Evolutionary conservation across 2,329 filamentous ascomycete species (phyloP).

Genomic region (Macroventuria anomochaeta): DNA sequence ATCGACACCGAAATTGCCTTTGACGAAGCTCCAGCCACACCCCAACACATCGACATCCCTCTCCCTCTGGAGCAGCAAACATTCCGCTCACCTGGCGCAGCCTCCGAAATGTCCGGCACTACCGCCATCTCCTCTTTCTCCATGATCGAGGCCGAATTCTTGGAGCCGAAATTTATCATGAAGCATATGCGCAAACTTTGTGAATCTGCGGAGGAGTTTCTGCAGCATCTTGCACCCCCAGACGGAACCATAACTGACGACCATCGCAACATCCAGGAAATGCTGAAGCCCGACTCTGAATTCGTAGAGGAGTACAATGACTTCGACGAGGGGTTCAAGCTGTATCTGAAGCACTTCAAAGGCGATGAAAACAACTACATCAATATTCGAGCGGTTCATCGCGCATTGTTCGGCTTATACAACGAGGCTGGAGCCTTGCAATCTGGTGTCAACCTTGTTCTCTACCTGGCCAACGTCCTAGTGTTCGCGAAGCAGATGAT

Average conservation of each 20-base stretch:
- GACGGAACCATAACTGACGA: slow-evolving; percentile 32
- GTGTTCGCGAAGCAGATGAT: slow-evolving; percentile 51
- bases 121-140: slow-evolving; percentile 57
- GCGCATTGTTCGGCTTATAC: slow-evolving; percentile 47
- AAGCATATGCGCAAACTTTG: slow-evolving; percentile 51
- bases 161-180: slow-evolving; percentile 53
- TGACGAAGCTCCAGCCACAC: slow-evolving; percentile 33
- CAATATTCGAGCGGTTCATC: slow-evolving; percentile 46
- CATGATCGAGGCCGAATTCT: slow-evolving; percentile 50
- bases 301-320: slow-evolving; percentile 49
- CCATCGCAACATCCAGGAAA: slow-evolving; percentile 32
- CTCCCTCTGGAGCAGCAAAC: slow-evolving; percentile 15
- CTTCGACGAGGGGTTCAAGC: slow-evolving; percentile 42
- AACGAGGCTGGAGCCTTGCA: slow-evolving; percentile 22
- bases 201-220: slow-evolving; percentile 35
- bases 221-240: slow-evolving; percentile 40
- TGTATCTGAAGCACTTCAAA: slow-evolving; percentile 47
- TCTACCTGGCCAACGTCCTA: slow-evolving; percentile 55
- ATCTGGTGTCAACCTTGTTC: slow-evolving; percentile 49
- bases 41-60: slow-evolving; percentile 18
- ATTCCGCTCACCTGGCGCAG: slow-evolving; percentile 44
- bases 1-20: slow-evolving; percentile 32
- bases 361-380: slow-evolving; percentile 52
- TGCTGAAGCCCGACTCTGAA: slow-evolving; percentile 47
- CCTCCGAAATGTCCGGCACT: slow-evolving; percentile 55